Evolutionary conservation across 495 filamentous ascomycete genomes (phyloP), one percentile per base, ranked within the genome.

Genomic region (Trypethelium eluteriae): DNA sequence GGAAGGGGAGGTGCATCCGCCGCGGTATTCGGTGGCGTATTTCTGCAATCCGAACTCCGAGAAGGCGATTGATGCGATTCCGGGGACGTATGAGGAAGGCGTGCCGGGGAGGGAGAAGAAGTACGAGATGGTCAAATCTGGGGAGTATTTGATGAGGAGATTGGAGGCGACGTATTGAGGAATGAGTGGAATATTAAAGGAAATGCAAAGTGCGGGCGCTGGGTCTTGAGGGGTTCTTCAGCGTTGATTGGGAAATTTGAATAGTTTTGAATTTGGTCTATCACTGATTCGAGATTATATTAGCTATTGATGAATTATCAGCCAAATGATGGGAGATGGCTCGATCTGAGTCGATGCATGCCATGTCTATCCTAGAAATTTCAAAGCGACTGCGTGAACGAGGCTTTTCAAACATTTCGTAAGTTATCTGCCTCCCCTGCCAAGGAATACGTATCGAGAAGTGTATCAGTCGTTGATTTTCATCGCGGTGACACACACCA

Each of bases 31-130:
- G 66, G 83, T 89, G 69, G 88, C 87, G 76, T 88, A 79, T 70
- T 98, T 98, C 75, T 96, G 93, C 79, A 96, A 96, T 70, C 92
- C 93, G 9, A 91, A 97, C 69, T 89, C 84, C 72, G 83, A 92
- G 66, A 79, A 79, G 66, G 77, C 81, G 62, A 97, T 97, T 71
- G 90, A 96, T 64, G 92, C 88, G 0, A 84, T 98, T 46, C 93
- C 92, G 0, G 91, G 93, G 5, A 96, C 93, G 0, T 96, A 85
- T 74, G 85, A 82, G 16, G 81, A 82, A 2, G 53, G 53, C 32
- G 53, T 59, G 1, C 25, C 32, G 53, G 85, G 85, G 69, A 79
- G 78, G 63, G 80, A 80, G 25, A 93, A 86, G 79, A 94, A 93
- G 78, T 96, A 95, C 73, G 76, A 84, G 39, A 86, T 82, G 0